Base-by-base conservation (phyloP, 169 alveolate genomes). In the Blepharisma undulans region DNA sequence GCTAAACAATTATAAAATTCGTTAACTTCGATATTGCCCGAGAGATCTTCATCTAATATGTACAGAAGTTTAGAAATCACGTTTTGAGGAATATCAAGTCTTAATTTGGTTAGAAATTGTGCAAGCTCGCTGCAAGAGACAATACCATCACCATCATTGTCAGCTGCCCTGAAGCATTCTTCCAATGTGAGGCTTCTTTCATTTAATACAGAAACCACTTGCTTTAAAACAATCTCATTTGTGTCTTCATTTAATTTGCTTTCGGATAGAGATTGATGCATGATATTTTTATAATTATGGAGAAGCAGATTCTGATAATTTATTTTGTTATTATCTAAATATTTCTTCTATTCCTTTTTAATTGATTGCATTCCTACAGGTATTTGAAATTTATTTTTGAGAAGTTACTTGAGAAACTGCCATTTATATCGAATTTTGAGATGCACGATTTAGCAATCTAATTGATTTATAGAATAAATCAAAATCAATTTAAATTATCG, bases 21-120 rank as follows among this genome's bases (percentile, higher is more conserved):
- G 22, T 59, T 30, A 19, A 21, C 22, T 22, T 84, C 77, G 19
- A 84, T 59, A 48, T 33, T 36, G 10, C 89, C 89, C 10, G 89
- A 84, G 79, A 74, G 10, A n/a, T 84, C 77, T 29, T 84, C 89
- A 59, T 84, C 89, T 36, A 84, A 22, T n/a, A 84, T 84, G 10
- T 36, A n/a, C 12, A 84, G 22, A 16, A 84, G 32, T n/a, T 59
- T 33, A 4, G 34, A 22, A n/a, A 84, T 84, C 22, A n/a, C 27
- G 29, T 22, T 59, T 59, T 84, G 27, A 21, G 33, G 22, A n/a
- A 84, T 21, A 8, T 32, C 77, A 25, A 84, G 77, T 7, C 36
- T 18, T 59, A 84, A 36, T 30, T 59, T 25, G 29, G 27, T 59
- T 30, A 84, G n/a, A 32, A 84, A 84, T n/a, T 59, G 27, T 6